Evolutionary conservation across 2,329 filamentous ascomycete species (phyloP).

Genomic region (Zymoseptoria passerinii): DNA sequence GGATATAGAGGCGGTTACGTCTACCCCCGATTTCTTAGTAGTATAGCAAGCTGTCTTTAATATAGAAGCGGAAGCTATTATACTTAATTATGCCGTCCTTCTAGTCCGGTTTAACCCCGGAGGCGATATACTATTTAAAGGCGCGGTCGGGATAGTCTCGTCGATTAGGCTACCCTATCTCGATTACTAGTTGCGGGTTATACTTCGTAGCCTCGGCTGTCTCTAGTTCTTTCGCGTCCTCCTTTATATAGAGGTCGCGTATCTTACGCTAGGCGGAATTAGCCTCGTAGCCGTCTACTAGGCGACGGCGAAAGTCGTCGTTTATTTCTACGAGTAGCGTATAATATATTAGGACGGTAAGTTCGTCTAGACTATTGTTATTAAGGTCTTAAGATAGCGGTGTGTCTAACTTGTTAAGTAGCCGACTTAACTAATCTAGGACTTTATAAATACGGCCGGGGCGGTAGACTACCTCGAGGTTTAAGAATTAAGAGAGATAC

Average conservation of each 20-base stretch:
- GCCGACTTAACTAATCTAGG: not conserved
- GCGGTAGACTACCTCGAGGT: not conserved
- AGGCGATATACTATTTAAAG: too few relatives aligned
- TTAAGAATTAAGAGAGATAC: constrained; percentile 1
- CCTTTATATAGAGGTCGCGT: not conserved
- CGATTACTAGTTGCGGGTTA: too few relatives aligned
- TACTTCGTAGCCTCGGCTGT: too few relatives aligned
- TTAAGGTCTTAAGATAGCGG: not conserved
- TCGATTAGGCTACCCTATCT: too few relatives aligned
- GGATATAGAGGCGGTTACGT: not conserved
- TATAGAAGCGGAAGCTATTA: not conserved
- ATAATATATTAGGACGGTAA: not conserved
- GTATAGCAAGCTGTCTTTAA: constrained; percentile 1
- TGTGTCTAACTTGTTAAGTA: not conserved
- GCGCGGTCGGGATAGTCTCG: too few relatives aligned
- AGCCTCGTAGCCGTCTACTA: not conserved
- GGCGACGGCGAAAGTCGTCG: not conserved
- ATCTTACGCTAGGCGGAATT: not conserved
- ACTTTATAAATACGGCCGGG: not conserved
- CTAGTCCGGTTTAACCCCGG: not conserved
- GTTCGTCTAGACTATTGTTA: not conserved
- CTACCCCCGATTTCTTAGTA: not conserved
- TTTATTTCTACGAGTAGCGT: not conserved
- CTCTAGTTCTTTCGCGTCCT: not conserved
- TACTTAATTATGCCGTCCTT: not conserved